These are phyloP conservation scores for Cryptococcus deneoformans DNA, from an alignment of 1,284 basidiomycete species.

Conservation along the genomic window DNA sequence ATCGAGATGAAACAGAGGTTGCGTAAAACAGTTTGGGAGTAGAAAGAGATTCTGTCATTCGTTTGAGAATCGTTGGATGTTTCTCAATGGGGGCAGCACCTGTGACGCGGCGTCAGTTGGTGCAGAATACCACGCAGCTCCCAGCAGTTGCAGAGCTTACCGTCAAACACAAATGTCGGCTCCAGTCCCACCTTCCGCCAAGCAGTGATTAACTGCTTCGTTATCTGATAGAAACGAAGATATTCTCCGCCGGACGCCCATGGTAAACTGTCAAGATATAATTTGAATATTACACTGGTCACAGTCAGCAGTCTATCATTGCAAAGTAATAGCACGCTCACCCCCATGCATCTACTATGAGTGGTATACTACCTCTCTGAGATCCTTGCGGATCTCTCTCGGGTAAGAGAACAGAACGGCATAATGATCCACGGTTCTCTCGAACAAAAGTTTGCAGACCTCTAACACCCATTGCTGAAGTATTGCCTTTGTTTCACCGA, in stretches of 20 bases:
- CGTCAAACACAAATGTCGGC: slow-evolving; percentile 88
- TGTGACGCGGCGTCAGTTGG: slow-evolving; percentile 34
- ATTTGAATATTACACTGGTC: slow-evolving; percentile 70
- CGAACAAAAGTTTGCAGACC: slow-evolving; percentile 75
- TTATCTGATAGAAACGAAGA: slow-evolving; percentile 56
- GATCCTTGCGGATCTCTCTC: slow-evolving; percentile 5
- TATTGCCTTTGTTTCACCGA: no score
- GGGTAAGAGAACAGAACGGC: slow-evolving; percentile 54
- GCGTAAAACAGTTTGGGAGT: slow-evolving; percentile 76
- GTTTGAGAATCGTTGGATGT: slow-evolving; percentile 64
- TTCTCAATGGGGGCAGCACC: slow-evolving; percentile 71
- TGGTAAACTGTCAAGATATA: slow-evolving; percentile 63
- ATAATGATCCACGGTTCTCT: slow-evolving; percentile 64
- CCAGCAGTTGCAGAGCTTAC: slow-evolving; percentile 50
- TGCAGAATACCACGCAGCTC: not conserved
- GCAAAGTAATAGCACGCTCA: slow-evolving; percentile 53
- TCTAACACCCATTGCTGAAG: slow-evolving; percentile 66
- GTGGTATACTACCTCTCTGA: slow-evolving; percentile 30
- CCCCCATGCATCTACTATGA: slow-evolving; percentile 88
- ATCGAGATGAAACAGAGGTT: slow-evolving; percentile 68
- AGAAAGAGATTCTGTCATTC: slow-evolving; percentile 59
- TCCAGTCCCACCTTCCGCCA: slow-evolving; percentile 72
- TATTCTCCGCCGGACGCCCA: slow-evolving; percentile 89
- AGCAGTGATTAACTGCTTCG: slow-evolving; percentile 59
- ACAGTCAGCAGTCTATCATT: not conserved